phyloP scores from a whole-genome alignment of 805 yeast genomes.

The Barnettozyma californica region DNA sequence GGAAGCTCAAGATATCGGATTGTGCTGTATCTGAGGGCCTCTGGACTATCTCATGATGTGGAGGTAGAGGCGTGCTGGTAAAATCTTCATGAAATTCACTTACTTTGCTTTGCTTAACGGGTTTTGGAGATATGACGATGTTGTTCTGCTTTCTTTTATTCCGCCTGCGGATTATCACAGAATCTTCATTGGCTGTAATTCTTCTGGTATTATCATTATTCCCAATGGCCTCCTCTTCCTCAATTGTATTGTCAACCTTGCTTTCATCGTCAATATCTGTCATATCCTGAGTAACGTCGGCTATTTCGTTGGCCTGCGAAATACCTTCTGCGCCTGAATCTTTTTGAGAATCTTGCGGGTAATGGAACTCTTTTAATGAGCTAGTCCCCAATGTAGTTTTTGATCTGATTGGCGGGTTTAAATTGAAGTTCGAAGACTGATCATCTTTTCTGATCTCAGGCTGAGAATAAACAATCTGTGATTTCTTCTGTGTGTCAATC shows the following conservation, averaged over 20 bases:
- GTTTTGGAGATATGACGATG: not conserved
- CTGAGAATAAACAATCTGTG: not conserved
- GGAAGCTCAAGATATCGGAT: not conserved
- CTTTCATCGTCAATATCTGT: constrained; percentile 26
- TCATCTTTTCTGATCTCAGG: not conserved
- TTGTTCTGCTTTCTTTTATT: not conserved
- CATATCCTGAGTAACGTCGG: constrained; percentile 24
- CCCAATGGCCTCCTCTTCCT: constrained; percentile 4
- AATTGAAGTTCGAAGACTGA: not conserved
- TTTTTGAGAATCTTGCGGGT: not conserved
- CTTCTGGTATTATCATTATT: not conserved
- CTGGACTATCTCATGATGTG: not conserved
- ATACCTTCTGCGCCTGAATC: not conserved
- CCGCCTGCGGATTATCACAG: not conserved
- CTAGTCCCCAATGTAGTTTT: not conserved
- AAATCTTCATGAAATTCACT: not conserved
- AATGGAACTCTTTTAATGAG: not conserved
- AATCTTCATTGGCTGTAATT: not conserved
- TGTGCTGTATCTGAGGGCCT: not conserved
- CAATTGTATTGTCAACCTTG: constrained; percentile 12
- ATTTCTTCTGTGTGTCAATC: not conserved
- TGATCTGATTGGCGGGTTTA: not conserved
- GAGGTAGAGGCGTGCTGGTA: not conserved
- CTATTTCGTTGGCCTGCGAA: not conserved
- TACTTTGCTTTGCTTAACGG: not conserved